Conservation (phyloP, 2,329 filamentous ascomycete genomes). For the Colletotrichum somersetense region DNA sequence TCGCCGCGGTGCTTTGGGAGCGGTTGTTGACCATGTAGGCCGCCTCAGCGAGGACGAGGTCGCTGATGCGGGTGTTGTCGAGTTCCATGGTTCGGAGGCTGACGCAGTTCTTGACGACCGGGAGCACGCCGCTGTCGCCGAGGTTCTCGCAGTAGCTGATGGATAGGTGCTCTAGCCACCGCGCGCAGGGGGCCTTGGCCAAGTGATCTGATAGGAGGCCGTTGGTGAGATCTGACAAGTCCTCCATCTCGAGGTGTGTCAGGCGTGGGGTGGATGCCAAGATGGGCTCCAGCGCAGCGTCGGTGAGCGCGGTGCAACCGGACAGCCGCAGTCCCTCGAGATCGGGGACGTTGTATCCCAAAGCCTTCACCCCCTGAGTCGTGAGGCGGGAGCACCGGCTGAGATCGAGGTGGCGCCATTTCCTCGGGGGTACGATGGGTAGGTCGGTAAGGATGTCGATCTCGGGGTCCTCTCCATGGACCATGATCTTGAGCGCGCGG, state of each 20-base stretch:
- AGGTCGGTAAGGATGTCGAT: slow-evolving; percentile 84
- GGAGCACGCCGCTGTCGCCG: slow-evolving; percentile 85
- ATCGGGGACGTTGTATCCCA: slow-evolving; percentile 81
- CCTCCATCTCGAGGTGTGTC: slow-evolving; percentile 91
- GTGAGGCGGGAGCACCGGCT: slow-evolving; percentile 83
- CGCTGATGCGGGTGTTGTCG: slow-evolving; percentile 93
- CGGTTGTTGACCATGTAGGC: slow-evolving; percentile 82
- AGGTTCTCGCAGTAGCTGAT: slow-evolving; percentile 91
- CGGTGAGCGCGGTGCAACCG: slow-evolving; percentile 80
- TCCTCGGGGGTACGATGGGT: slow-evolving; percentile 81
- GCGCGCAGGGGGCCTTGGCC: slow-evolving; percentile 80
- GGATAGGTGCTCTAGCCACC: slow-evolving; percentile 81
- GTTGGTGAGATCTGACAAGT: slow-evolving; percentile 83
- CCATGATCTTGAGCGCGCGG: slow-evolving; percentile 76
- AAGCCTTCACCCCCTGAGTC: slow-evolving; percentile 74
- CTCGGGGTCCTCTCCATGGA: slow-evolving; percentile 81
- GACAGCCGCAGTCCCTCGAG: slow-evolving; percentile 88
- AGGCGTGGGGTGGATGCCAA: slow-evolving; percentile 81
- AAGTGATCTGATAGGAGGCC: slow-evolving; percentile 77
- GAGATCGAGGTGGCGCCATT: slow-evolving; percentile 85
- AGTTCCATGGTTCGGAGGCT: slow-evolving; percentile 80
- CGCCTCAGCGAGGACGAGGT: slow-evolving; percentile 87
- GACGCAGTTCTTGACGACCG: slow-evolving; percentile 81
- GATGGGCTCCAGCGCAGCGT: slow-evolving; percentile 78
- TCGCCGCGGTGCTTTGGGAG: slow-evolving; percentile 57